These are phyloP conservation scores for Parachaetomium inaequale DNA, from an alignment of 495 filamentous ascomycete genomes.

Conservation along the genomic window DNA sequence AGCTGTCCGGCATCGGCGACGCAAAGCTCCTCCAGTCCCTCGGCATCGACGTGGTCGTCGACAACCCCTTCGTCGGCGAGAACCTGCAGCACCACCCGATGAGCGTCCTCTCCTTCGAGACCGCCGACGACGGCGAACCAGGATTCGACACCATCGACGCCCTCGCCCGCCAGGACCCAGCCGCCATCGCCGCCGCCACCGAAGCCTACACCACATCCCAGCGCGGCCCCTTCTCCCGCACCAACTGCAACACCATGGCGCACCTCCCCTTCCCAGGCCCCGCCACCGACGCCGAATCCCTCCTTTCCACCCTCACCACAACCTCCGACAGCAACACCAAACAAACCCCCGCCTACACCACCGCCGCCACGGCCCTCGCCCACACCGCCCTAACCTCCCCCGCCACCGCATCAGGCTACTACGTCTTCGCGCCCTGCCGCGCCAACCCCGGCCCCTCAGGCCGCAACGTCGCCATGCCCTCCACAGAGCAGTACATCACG, in stretches of 20 bases:
- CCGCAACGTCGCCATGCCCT: background rate
- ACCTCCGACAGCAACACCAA: too few species aligned
- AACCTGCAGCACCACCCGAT: slow-evolving; percentile 24
- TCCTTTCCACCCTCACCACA: slow-evolving; percentile 24
- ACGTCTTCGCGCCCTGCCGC: slow-evolving; percentile 7
- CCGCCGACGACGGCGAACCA: slow-evolving; percentile 33
- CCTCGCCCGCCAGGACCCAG: slow-evolving; percentile 58
- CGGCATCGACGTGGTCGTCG: slow-evolving; percentile 44
- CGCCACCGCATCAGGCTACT: slow-evolving; percentile 1
- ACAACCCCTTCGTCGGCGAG: slow-evolving; percentile 52
- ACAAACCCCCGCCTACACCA: too few species aligned
- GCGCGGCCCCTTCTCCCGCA: slow-evolving; percentile 46
- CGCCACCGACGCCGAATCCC: background rate
- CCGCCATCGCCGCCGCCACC: slow-evolving; percentile 47
- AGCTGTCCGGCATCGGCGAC: slow-evolving; percentile 41
- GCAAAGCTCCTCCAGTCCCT: slow-evolving; percentile 32
- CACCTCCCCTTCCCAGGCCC: slow-evolving; percentile 50
- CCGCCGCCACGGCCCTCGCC: background rate
- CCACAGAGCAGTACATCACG: slow-evolving; percentile 15
- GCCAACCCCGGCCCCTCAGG: background rate
- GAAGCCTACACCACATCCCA: slow-evolving; percentile 9
- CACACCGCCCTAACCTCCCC: background rate
- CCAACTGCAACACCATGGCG: slow-evolving; percentile 68
- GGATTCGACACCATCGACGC: slow-evolving; percentile 69
- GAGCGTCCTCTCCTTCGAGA: slow-evolving; percentile 9